phyloP scores from a whole-genome alignment of 371 early-diverging fungal species.

The Mortierella sp. region DNA sequence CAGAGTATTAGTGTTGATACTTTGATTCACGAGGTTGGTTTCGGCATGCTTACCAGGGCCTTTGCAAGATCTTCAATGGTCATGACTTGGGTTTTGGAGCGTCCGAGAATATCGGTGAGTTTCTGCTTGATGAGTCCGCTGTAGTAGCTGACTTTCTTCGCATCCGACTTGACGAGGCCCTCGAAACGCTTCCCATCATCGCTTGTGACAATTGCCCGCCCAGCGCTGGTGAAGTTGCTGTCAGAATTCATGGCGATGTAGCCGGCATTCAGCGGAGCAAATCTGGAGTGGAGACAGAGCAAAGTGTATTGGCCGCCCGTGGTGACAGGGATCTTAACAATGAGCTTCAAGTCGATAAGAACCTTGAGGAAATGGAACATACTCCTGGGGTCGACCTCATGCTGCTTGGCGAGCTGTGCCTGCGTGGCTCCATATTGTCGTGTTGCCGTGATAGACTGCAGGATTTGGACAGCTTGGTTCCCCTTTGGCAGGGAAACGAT shows the following conservation, averaged over 20 bases:
- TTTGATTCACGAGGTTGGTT: too few species aligned
- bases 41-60: slow-evolving; percentile 29
- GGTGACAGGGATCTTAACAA: slow-evolving; percentile 58
- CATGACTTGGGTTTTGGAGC: slow-evolving; percentile 42
- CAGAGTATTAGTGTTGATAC: too few species aligned
- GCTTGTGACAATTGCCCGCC: slow-evolving; percentile 16
- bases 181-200: slow-evolving; percentile 39
- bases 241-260: slow-evolving; percentile 45
- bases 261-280: slow-evolving; percentile 34
- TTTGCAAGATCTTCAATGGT: slow-evolving; percentile 32
- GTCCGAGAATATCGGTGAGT: slow-evolving; percentile 40
- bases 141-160: slow-evolving; percentile 45
- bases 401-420: slow-evolving; percentile 57
- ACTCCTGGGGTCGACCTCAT: slow-evolving; percentile 68
- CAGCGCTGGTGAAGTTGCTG: slow-evolving; percentile 3
- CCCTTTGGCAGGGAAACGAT: slow-evolving; percentile 14
- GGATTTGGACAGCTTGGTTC: slow-evolving; percentile 24
- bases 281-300: slow-evolving; percentile 46
- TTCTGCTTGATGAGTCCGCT: slow-evolving; percentile 46
- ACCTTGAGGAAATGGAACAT: slow-evolving; percentile 70
- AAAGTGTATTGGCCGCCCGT: slow-evolving; percentile 57
- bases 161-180: slow-evolving; percentile 35
- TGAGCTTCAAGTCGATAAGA: slow-evolving; percentile 56
- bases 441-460: slow-evolving; percentile 56
- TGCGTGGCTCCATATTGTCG: slow-evolving; percentile 69